Evolutionary conservation across 495 filamentous ascomycete species (phyloP).

Genomic region (Xylaria scruposa): DNA sequence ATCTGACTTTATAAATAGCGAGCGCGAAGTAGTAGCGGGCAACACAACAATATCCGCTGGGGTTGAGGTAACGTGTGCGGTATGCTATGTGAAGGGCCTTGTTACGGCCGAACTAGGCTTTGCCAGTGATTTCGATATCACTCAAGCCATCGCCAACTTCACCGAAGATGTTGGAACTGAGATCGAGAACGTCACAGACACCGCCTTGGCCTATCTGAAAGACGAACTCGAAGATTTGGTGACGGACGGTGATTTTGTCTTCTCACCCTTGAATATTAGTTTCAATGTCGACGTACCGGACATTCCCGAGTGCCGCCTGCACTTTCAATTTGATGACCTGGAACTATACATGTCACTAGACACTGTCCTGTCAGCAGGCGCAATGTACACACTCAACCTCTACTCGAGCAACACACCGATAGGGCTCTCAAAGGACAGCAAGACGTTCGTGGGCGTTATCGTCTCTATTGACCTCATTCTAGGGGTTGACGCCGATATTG

Average conservation of each 20-base stretch:
- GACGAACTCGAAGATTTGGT: constrained; percentile 29
- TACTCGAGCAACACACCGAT: constrained; percentile 52
- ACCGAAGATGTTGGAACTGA: constrained; percentile 36
- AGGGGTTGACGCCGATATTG: constrained; percentile 50
- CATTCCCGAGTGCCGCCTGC: constrained; percentile 50
- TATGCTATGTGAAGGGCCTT: constrained; percentile 58
- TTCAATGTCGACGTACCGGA: constrained; percentile 49
- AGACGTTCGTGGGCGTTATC: constrained; percentile 49
- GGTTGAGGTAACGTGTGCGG: constrained; percentile 54
- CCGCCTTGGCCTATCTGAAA: constrained; percentile 38
- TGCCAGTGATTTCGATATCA: constrained; percentile 48
- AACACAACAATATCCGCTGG: constrained; percentile 27
- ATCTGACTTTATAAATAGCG: constrained; percentile 24
- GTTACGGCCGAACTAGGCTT: constrained; percentile 49
- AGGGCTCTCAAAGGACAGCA: constrained; percentile 47
- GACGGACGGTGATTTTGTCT: constrained; percentile 43
- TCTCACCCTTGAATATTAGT: constrained; percentile 45
- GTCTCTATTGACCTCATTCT: constrained; percentile 58
- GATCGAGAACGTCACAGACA: constrained; percentile 42
- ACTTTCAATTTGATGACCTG: constrained; percentile 56
- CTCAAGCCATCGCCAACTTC: constrained; percentile 43
- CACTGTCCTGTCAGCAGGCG: constrained; percentile 47
- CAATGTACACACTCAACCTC: constrained; percentile 57
- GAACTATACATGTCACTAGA: constrained; percentile 61
- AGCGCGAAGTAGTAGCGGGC: not conserved